These are phyloP conservation scores for Aurinia saxatilis DNA, from an alignment of 345 rosid genomes.

Conservation along the genomic window DNA sequence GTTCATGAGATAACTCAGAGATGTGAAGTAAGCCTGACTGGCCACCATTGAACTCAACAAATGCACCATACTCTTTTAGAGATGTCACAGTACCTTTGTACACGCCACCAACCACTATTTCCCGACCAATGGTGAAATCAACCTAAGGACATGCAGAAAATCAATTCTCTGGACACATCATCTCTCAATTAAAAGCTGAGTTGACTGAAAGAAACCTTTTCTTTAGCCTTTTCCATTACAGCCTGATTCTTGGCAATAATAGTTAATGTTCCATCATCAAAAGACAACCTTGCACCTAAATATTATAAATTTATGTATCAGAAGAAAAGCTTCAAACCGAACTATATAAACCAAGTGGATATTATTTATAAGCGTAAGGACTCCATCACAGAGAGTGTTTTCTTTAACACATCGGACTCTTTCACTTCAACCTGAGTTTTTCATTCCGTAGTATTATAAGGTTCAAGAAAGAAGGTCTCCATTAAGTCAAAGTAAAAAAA, in stretches of 20 bases:
- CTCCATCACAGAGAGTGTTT: background rate
- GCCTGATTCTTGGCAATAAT: slow-evolving; percentile 69
- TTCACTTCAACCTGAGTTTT: background rate
- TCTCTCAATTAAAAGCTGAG: background rate
- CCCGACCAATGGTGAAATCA: slow-evolving; percentile 74
- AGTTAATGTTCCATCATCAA: slow-evolving; percentile 77
- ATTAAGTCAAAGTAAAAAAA: background rate
- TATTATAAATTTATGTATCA: background rate
- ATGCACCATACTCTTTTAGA: slow-evolving; percentile 94
- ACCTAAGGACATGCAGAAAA: slow-evolving; percentile 41
- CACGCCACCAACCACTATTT: slow-evolving; percentile 76
- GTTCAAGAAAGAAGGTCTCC: background rate
- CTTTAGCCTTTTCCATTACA: slow-evolving; percentile 72
- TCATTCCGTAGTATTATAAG: background rate
- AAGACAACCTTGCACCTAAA: slow-evolving; percentile 70
- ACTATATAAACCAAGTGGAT: background rate
- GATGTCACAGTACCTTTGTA: slow-evolving; percentile 87
- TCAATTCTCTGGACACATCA: background rate
- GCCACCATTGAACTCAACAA: slow-evolving; percentile 95
- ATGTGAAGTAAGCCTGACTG: slow-evolving; percentile 88
- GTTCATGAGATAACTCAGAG: slow-evolving; percentile 90
- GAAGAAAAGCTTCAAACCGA: background rate
- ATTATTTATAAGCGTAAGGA: background rate
- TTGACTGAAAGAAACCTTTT: slow-evolving; percentile 45
- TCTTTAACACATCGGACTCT: background rate